Conservation (phyloP, 768 basidiomycete genomes). For the Lactifluus subvellereus region DNA sequence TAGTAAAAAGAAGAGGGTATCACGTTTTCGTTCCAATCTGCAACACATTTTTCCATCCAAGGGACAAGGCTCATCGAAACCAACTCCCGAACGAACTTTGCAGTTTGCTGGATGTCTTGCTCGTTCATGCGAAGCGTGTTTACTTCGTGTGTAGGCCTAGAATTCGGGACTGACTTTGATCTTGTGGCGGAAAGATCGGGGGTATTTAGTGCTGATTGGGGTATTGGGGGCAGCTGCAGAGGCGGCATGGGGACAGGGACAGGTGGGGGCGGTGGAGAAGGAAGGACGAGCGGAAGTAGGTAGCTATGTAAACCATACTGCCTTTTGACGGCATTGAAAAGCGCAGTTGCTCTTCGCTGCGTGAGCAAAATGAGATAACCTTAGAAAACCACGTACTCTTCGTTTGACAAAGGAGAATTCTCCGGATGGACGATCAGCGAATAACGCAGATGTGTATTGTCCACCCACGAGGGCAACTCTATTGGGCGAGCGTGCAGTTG, state of each 20-base stretch:
- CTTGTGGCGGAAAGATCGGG: slow-evolving; percentile 20
- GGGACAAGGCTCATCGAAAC: slow-evolving; percentile 85
- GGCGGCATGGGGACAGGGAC: slow-evolving; percentile 59
- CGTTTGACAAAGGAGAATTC: slow-evolving; percentile 62
- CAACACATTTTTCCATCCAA: slow-evolving; percentile 93
- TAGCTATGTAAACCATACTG: slow-evolving; percentile 77
- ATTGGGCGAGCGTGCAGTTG: slow-evolving; percentile 59
- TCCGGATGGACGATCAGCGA: slow-evolving; percentile 73
- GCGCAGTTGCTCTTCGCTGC: slow-evolving; percentile 55
- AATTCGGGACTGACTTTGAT: slow-evolving; percentile 28
- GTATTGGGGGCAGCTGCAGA: slow-evolving; percentile 60
- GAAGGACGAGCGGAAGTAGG: slow-evolving; percentile 57
- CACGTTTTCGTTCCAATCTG: slow-evolving; percentile 91
- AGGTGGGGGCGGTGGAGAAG: slow-evolving; percentile 56
- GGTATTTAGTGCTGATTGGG: slow-evolving; percentile 26
- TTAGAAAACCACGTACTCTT: slow-evolving; percentile 54
- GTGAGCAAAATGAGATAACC: slow-evolving; percentile 4
- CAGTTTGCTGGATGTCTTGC: slow-evolving; percentile 66
- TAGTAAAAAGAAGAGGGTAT: slow-evolving; percentile 23
- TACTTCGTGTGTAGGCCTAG: slow-evolving; percentile 23
- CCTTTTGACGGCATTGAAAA: slow-evolving; percentile 84
- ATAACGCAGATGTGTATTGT: slow-evolving; percentile 61
- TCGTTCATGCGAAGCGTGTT: slow-evolving; percentile 51
- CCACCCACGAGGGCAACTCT: slow-evolving; percentile 80
- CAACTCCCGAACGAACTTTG: slow-evolving; percentile 81